Conservation (phyloP, 345 rosid genomes). For the Eutrema yunnanense region DNA sequence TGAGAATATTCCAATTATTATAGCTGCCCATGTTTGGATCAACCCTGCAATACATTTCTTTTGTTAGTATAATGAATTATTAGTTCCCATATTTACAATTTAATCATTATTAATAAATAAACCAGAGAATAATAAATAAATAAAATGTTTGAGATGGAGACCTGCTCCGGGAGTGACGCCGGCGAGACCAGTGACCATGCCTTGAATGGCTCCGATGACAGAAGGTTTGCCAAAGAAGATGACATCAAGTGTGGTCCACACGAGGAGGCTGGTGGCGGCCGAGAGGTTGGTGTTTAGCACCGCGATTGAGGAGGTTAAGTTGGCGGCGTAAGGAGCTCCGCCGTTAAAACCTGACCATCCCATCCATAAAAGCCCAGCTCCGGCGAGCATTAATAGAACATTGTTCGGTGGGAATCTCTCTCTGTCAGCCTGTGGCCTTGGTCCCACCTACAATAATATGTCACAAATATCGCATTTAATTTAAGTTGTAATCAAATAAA, state of each 20-base stretch:
- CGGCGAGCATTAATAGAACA: constrained; percentile 85
- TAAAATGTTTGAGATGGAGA: neutral
- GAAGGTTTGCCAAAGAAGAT: constrained; percentile 86
- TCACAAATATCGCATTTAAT: neutral
- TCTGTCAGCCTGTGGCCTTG: constrained; percentile 65
- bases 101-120: neutral
- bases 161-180: constrained; percentile 97
- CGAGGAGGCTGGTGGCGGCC: constrained; percentile 89
- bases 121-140: neutral
- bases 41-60: constrained; percentile 41
- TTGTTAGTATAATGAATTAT: neutral
- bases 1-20: constrained; percentile 61
- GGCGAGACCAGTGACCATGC: constrained; percentile 88
- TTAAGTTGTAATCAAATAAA: neutral
- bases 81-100: neutral
- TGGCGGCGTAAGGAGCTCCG: constrained; percentile 89
- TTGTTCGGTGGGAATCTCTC: constrained; percentile 95
- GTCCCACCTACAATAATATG: constrained; percentile 65
- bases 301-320: constrained; percentile 61
- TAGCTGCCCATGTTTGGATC: constrained; percentile 93
- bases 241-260: constrained; percentile 87
- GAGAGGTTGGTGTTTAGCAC: constrained; percentile 73
- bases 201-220: constrained; percentile 89
- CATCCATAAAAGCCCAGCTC: constrained; percentile 91
- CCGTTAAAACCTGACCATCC: constrained; percentile 99